Conservation (phyloP, 495 filamentous ascomycete species). For the Xanthoparmelia taractica region DNA sequence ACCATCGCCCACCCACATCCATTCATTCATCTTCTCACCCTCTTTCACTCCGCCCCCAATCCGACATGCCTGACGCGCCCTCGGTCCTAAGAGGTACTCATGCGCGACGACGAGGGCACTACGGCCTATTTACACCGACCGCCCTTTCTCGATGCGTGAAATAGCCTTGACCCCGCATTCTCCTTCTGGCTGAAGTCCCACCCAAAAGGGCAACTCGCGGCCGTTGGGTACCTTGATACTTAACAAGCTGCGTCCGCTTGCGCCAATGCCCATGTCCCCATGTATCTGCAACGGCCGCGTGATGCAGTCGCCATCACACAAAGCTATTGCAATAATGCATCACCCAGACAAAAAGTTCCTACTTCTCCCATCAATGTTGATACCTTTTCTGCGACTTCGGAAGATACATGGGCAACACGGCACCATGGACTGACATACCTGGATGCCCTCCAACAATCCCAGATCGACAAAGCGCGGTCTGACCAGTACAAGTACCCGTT, state of each 20-base stretch:
- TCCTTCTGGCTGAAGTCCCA: slow-evolving; percentile 10
- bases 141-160: slow-evolving; percentile 9
- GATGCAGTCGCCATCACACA: slow-evolving; percentile 14
- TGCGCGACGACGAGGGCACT: slow-evolving; percentile 6
- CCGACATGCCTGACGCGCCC: neutral
- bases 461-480: slow-evolving; percentile 15
- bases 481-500: slow-evolving; percentile 10
- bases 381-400: slow-evolving; percentile 12
- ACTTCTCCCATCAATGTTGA: slow-evolving; percentile 14
- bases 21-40: neutral
- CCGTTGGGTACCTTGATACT: slow-evolving; percentile 13
- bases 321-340: slow-evolving; percentile 6
- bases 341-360: slow-evolving; percentile 6
- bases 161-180: slow-evolving; percentile 19
- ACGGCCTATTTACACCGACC: neutral
- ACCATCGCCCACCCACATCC: neutral
- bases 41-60: neutral
- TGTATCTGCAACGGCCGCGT: slow-evolving; percentile 15
- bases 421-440: slow-evolving; percentile 14
- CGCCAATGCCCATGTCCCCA: slow-evolving; percentile 19
- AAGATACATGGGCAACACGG: slow-evolving; percentile 15
- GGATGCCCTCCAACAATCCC: slow-evolving; percentile 9
- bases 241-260: slow-evolving; percentile 12
- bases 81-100: slow-evolving; percentile 4
- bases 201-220: slow-evolving; percentile 18